A percentile compares a stretch with the other conserved stretches of the same genome.
These are phyloP conservation scores for Cordia subcordata DNA, from an alignment of 257 asterid species.

Conservation along the genomic window DNA sequence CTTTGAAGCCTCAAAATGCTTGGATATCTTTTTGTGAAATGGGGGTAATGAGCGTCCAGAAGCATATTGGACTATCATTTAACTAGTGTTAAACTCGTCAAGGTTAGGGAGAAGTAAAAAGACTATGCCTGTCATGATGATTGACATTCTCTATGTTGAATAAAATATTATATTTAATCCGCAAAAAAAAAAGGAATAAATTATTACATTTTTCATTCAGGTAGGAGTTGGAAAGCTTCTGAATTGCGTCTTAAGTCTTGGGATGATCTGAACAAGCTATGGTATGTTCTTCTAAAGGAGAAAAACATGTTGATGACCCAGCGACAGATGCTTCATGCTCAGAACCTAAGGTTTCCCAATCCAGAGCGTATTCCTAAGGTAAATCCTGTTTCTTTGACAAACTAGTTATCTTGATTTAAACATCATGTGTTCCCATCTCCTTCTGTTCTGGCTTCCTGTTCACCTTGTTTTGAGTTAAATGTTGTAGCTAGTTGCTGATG, in stretches of 20 bases:
- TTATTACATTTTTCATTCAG: constrained; percentile 40
- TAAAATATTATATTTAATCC: too few relatives aligned
- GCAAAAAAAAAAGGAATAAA: too few relatives aligned
- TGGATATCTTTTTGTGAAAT: too few relatives aligned
- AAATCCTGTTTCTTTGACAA: constrained; percentile 4
- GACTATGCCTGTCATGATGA: too few relatives aligned
- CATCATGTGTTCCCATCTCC: not conserved
- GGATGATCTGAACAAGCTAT: constrained; percentile 94
- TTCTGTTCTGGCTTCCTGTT: not conserved
- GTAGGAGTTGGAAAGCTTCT: constrained; percentile 94
- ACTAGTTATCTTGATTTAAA: not conserved
- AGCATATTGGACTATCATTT: too few relatives aligned
- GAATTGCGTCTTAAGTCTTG: constrained; percentile 96
- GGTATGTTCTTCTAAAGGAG: constrained; percentile 87
- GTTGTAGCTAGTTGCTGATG: too few relatives aligned
- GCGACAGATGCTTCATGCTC: constrained; percentile 89
- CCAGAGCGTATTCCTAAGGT: constrained; percentile 95
- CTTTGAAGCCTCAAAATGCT: too few relatives aligned
- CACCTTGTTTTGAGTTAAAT: too few relatives aligned
- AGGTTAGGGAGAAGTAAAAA: too few relatives aligned
- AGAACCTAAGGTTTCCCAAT: constrained; percentile 66
- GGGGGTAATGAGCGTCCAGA: too few relatives aligned
- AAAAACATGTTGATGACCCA: constrained; percentile 93
- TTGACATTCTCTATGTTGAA: not conserved
- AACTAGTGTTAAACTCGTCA: too few relatives aligned